Percentiles rank a stretch among this genome's conserved stretches.
Evolutionary conservation across 2,329 filamentous ascomycete species (phyloP).

Genomic region (Ascochyta clinopodiicola): DNA sequence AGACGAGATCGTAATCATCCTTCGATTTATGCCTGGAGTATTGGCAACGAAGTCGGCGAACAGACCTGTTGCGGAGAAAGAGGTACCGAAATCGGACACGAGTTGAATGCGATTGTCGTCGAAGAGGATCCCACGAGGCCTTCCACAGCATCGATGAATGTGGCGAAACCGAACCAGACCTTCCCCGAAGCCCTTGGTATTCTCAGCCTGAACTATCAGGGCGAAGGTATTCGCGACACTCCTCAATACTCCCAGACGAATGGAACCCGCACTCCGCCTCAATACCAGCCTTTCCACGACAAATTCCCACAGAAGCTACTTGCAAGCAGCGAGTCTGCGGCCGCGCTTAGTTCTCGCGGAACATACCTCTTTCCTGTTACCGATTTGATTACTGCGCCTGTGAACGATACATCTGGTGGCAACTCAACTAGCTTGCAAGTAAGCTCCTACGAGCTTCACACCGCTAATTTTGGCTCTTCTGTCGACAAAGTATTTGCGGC

Average conservation of each 20-base stretch:
- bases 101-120: slow-evolving; percentile 51
- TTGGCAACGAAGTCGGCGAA: slow-evolving; percentile 62
- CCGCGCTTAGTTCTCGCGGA: slow-evolving; percentile 57
- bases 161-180: slow-evolving; percentile 48
- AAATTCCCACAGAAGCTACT: slow-evolving; percentile 55
- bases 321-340: slow-evolving; percentile 32
- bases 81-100: slow-evolving; percentile 41
- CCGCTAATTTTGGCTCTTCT: slow-evolving; percentile 53
- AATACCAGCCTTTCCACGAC: slow-evolving; percentile 53
- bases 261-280: slow-evolving; percentile 46
- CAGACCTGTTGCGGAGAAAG: slow-evolving; percentile 46
- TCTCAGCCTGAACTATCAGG: slow-evolving; percentile 62
- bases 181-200: slow-evolving; percentile 55
- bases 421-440: slow-evolving; percentile 49
- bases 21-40: slow-evolving; percentile 60
- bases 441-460: slow-evolving; percentile 60
- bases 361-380: slow-evolving; percentile 62
- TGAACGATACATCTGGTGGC: slow-evolving; percentile 45
- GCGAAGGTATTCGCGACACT: slow-evolving; percentile 51
- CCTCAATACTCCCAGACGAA: slow-evolving; percentile 36
- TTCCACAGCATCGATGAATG: slow-evolving; percentile 56
- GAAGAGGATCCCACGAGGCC: slow-evolving; percentile 57
- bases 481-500: slow-evolving; percentile 60
- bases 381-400: slow-evolving; percentile 42
- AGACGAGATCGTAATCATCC: slow-evolving; percentile 63